Conservation (phyloP, 202 grass and related monocot species). For the Zizania palustris region DNA sequence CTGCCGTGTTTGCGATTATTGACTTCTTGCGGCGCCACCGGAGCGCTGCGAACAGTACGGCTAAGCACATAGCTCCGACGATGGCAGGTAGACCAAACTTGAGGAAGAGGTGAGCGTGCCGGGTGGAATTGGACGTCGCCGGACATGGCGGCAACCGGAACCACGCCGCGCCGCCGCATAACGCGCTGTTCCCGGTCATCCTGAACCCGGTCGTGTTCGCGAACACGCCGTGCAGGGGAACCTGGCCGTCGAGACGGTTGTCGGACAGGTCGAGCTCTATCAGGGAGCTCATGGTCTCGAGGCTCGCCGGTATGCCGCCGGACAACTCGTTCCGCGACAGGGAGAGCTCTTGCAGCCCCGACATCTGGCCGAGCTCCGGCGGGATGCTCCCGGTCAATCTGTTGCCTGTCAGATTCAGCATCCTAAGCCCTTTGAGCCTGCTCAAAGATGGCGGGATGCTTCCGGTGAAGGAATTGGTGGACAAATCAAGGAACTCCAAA, state of each 20-base stretch:
- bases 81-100: slow-evolving; percentile 10
- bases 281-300: slow-evolving; percentile 34
- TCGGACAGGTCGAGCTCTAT: slow-evolving; percentile 36
- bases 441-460: slow-evolving; percentile 36
- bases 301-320: slow-evolving; percentile 12
- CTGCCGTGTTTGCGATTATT: neutral
- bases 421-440: slow-evolving; percentile 44
- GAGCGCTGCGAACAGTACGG: neutral
- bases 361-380: slow-evolving; percentile 16
- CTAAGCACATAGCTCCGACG: neutral
- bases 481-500: slow-evolving; percentile 45
- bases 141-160: slow-evolving; percentile 23
- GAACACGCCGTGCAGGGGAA: slow-evolving; percentile 45
- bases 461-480: slow-evolving; percentile 39
- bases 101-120: neutral
- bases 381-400: slow-evolving; percentile 46
- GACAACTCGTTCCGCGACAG: slow-evolving; percentile 47
- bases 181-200: slow-evolving; percentile 25
- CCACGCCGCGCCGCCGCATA: slow-evolving; percentile 37
- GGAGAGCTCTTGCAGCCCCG: slow-evolving; percentile 39
- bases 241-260: slow-evolving; percentile 39
- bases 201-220: slow-evolving; percentile 34
- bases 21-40: neutral
- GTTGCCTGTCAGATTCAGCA: slow-evolving; percentile 42
- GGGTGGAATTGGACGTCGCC: neutral